A percentile compares a stretch with the other conserved stretches of the same genome.
Evolutionary conservation across 1,139 yeast genomes (phyloP).

Genomic region (Nakaseomyces kungkrabaensis): DNA sequence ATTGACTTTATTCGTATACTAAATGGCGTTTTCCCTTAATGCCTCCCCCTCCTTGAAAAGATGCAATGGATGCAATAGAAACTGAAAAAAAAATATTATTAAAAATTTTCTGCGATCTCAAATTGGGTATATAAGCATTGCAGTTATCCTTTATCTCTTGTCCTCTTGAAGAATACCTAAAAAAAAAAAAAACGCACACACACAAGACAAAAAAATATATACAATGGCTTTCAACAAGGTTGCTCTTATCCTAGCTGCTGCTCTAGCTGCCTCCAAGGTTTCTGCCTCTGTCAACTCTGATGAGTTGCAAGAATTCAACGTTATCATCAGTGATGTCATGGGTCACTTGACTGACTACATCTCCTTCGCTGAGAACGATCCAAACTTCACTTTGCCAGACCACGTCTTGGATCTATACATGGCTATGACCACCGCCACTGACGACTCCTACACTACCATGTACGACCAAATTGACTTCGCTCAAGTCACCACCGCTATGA

Average conservation of each 20-base stretch:
- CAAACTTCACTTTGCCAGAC: slow-evolving; percentile 23
- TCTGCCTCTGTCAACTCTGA: slow-evolving; percentile 8
- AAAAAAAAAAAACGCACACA: too few relatives aligned
- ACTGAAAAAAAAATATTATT: too few relatives aligned
- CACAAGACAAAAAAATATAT: background rate
- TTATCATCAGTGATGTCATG: slow-evolving; percentile 15
- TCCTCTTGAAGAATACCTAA: background rate
- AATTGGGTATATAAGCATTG: too few relatives aligned
- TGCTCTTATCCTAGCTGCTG: slow-evolving; percentile 12
- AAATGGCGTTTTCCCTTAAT: too few relatives aligned
- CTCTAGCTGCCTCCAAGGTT: slow-evolving; percentile 8
- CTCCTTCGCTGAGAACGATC: slow-evolving; percentile 14
- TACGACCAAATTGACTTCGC: slow-evolving; percentile 12
- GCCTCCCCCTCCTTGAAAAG: too few relatives aligned
- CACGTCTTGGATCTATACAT: slow-evolving; percentile 30
- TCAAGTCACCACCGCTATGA: slow-evolving; percentile 27
- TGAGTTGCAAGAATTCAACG: slow-evolving; percentile 16
- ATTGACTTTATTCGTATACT: too few relatives aligned
- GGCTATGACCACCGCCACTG: slow-evolving; percentile 34
- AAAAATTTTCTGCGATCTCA: too few relatives aligned
- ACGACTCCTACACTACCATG: slow-evolving; percentile 18
- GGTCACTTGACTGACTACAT: slow-evolving; percentile 16
- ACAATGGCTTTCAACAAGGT: slow-evolving; percentile 9
- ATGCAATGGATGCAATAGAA: too few relatives aligned
- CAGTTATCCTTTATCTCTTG: background rate